Conservation (phyloP, 2,329 filamentous ascomycete genomes). For the Scolecobasidium constrictum region DNA sequence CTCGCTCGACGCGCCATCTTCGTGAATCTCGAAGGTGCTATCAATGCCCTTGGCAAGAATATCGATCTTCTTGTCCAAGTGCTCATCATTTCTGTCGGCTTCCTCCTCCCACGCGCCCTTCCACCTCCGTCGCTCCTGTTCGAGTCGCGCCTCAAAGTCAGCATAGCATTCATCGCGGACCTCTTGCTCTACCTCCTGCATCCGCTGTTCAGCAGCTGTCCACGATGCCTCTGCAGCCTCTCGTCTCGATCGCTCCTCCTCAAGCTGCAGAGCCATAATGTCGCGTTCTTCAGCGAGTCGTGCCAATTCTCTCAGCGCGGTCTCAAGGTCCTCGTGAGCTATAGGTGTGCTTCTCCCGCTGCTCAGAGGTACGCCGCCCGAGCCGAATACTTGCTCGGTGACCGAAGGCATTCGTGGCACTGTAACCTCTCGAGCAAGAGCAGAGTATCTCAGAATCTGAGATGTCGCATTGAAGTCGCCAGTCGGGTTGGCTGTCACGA, state of each 20-base stretch:
- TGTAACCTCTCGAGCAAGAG: constrained; percentile 83
- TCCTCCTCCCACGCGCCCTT: constrained; percentile 68
- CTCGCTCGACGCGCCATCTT: constrained; percentile 20
- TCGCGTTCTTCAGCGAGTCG: constrained; percentile 72
- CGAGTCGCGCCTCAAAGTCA: constrained; percentile 73
- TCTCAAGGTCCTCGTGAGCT: constrained; percentile 55
- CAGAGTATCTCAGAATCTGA: constrained; percentile 89
- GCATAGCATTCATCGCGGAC: constrained; percentile 80
- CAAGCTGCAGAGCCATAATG: constrained; percentile 56
- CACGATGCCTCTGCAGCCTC: constrained; percentile 64
- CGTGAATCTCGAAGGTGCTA: constrained; percentile 23
- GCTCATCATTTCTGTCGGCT: constrained; percentile 65
- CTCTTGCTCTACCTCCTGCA: constrained; percentile 70
- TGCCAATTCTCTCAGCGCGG: constrained; percentile 69
- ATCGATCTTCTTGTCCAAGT: constrained; percentile 81
- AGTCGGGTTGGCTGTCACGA: constrained; percentile 84
- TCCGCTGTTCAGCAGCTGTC: constrained; percentile 48
- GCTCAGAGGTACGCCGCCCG: constrained; percentile 22
- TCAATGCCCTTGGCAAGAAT: constrained; percentile 46
- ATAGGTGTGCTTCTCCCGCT: constrained; percentile 35
- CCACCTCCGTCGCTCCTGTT: constrained; percentile 70
- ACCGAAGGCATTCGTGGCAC: constrained; percentile 81
- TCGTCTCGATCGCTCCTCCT: constrained; percentile 59
- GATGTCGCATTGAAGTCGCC: constrained; percentile 96
- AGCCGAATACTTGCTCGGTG: constrained; percentile 53